A percentile compares a stretch with the other conserved stretches of the same genome.
Evolutionary conservation across 345 rosid genomes (phyloP).

Genomic region (Salix udensis): DNA sequence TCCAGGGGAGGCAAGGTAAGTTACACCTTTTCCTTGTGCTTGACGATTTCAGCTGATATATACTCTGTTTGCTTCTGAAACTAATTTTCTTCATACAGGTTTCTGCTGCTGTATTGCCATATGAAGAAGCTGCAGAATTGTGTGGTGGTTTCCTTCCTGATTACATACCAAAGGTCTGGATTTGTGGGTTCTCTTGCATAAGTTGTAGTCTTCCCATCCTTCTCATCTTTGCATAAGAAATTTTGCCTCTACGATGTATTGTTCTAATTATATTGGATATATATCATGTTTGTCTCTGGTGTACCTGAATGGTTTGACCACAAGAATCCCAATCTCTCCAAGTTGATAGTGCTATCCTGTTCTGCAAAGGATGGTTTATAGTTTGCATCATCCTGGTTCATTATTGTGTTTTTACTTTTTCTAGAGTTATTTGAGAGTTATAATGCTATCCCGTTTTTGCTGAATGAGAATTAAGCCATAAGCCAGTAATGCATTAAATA

Average conservation of each 20-base stretch:
- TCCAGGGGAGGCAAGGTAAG: conserved; percentile 64
- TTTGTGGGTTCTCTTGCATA: background rate
- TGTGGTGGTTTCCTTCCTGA: conserved; percentile 87
- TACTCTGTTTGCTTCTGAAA: conserved; percentile 4
- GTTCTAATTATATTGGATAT: background rate
- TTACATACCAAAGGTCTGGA: conserved; percentile 62
- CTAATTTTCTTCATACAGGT: conserved; percentile 38
- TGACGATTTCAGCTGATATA: background rate
- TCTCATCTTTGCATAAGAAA: background rate
- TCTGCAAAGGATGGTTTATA: too few species aligned
- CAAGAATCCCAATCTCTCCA: background rate
- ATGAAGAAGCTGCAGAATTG: conserved; percentile 57
- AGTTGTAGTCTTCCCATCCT: too few species aligned
- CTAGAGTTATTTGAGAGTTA: too few species aligned
- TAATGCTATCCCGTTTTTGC: background rate
- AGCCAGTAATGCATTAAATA: background rate
- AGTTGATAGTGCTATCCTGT: too few species aligned
- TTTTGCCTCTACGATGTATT: too few species aligned
- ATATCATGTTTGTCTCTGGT: background rate
- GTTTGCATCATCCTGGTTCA: too few species aligned
- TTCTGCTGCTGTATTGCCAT: conserved; percentile 49
- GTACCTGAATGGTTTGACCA: background rate
- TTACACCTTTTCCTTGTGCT: background rate
- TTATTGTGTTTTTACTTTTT: too few species aligned
- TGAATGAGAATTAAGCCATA: background rate